These are phyloP conservation scores for Oryza coarctata DNA, from an alignment of 176 grass and related monocot species.

Conservation along the genomic window DNA sequence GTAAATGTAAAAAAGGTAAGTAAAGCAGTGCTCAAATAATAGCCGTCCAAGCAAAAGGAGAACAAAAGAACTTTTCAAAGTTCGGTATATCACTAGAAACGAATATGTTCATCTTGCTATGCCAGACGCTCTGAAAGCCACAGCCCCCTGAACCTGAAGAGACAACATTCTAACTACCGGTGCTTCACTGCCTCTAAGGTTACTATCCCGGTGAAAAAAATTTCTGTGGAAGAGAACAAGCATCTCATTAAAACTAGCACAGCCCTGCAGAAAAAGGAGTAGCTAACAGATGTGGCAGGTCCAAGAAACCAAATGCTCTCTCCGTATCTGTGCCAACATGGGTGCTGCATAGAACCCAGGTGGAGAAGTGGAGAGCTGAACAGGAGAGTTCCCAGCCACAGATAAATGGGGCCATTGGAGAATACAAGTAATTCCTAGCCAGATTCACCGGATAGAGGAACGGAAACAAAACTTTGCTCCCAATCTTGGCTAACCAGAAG, in stretches of 20 bases:
- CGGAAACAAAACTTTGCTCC: background rate
- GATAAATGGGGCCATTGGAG: constrained; percentile 3
- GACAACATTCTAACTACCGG: background rate
- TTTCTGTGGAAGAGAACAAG: background rate
- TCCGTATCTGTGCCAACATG: background rate
- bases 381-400: background rate
- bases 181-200: background rate
- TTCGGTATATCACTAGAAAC: background rate
- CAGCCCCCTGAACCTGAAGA: constrained; percentile 10
- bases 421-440: background rate
- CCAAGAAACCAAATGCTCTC: constrained; percentile 31
- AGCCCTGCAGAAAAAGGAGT: background rate
- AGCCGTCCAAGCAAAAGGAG: background rate
- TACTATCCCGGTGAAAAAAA: background rate
- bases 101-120: constrained; percentile 32
- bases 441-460: background rate
- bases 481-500: background rate
- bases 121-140: constrained; percentile 2
- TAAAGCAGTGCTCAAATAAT: constrained; percentile 27
- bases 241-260: constrained; percentile 11
- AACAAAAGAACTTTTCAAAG: background rate
- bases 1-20: constrained; percentile 22
- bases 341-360: constrained; percentile 34
- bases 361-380: background rate
- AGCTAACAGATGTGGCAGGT: constrained; percentile 13